Conservation (phyloP, 169 alveolate genomes). For the Cryptosporidium xiaoi region DNA sequence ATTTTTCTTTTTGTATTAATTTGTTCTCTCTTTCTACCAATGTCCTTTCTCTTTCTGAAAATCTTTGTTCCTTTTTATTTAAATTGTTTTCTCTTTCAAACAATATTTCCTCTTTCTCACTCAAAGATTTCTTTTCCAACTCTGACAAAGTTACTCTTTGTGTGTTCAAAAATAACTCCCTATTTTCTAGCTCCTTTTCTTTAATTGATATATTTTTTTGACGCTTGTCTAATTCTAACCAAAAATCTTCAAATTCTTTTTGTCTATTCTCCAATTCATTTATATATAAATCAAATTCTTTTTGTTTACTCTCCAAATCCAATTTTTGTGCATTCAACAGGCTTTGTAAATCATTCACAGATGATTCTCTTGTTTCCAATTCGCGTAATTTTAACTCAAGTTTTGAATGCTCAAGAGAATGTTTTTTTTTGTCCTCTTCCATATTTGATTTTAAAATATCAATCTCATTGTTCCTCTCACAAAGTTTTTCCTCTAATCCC, state of each 20-base stretch:
- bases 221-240: conserved; percentile 57
- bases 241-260: conserved; percentile 64
- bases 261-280: conserved; percentile 62
- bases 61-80: conserved; percentile 19
- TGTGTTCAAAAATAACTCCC: conserved; percentile 5
- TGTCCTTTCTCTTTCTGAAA: conserved; percentile 19
- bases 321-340: conserved; percentile 33
- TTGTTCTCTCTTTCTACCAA: conserved; percentile 27
- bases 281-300: conserved; percentile 65
- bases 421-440: conserved; percentile 19
- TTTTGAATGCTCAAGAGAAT: conserved; percentile 20
- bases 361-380: conserved; percentile 38
- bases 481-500: conserved; percentile 11
- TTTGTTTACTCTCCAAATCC: conserved; percentile 51
- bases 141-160: conserved; percentile 47
- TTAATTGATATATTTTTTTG: conserved; percentile 31
- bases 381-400: neutral
- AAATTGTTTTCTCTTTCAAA: conserved; percentile 43
- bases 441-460: conserved; percentile 3
- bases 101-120: conserved; percentile 32
- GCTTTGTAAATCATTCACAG: conserved; percentile 19
- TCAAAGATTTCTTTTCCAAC: conserved; percentile 29
- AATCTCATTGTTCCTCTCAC: conserved; percentile 9
- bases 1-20: conserved; percentile 40
- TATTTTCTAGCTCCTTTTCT: conserved; percentile 37